Base-by-base conservation (phyloP, 495 filamentous ascomycete species). In the Lasiosphaeriaceae sp. region DNA sequence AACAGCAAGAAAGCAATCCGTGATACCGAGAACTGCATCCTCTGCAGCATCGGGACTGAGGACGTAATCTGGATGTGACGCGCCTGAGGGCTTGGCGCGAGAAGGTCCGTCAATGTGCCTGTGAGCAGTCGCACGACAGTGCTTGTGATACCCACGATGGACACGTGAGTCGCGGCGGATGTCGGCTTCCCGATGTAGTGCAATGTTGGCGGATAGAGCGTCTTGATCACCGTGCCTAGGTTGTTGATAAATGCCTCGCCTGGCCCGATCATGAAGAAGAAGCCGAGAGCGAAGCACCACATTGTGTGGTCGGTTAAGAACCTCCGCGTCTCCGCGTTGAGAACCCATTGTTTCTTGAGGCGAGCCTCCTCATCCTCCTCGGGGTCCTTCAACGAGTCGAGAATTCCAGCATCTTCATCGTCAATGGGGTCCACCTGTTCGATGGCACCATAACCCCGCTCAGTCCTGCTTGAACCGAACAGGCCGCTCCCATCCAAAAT, bases 231-330 rank as follows among this genome's bases (percentile, higher is more conserved):
- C 20, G 93, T 96, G 44, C 94, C 94, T 47, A 98, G 81, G 62
- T 98, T 98, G 74, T 97, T 98, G 65, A 97, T 91, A 71, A 96
- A 98, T 9, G 92, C 87, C 76, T 98, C 94, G 19, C 93, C 92
- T 0, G 94, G 92, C 3, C 94, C 94, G 50, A 89, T 90, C 57
- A 95, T 89, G 59, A 97, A 79, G 80, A 97, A 96, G 74, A 98
- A 95, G 21, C 93, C 94, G 2, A 85, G 69, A 0, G 92, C 90
- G 55, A 98, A 83, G 74, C 81, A 89, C 94, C 94, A 97, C 93
- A 97, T 96, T 11, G 90, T 95, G 55, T 81, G 84, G 60, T 98
- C 94, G 39, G 78, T 76, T 26, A 98, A 79, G 69, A 96, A 98
- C 6, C 82, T 74, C 3, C 83, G 77, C 2, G 93, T 97, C 61